A percentile compares a stretch with the other conserved stretches of the same genome.
These are phyloP conservation scores for Lactifluus subvellereus DNA, from an alignment of 768 basidiomycete genomes.

Conservation along the genomic window DNA sequence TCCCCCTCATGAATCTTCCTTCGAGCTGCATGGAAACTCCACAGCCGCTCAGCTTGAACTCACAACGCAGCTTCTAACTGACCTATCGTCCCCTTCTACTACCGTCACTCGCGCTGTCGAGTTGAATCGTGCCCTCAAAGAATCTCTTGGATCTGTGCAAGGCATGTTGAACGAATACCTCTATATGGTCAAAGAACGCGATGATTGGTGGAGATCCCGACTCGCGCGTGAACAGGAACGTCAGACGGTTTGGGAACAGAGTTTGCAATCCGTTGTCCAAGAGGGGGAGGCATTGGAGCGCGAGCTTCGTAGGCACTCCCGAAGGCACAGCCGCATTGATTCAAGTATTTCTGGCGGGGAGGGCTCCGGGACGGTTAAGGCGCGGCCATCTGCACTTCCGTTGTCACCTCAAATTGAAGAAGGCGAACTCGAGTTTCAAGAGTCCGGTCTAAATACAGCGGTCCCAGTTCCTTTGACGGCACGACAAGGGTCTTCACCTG, in stretches of 20 bases:
- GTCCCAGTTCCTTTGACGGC: not conserved
- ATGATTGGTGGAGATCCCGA: constrained; percentile 68
- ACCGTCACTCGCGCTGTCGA: constrained; percentile 29
- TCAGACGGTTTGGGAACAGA: constrained; percentile 83
- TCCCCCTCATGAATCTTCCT: constrained; percentile 54
- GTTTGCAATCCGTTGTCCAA: constrained; percentile 74
- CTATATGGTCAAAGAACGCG: constrained; percentile 67
- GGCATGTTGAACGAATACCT: constrained; percentile 61
- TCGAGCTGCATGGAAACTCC: constrained; percentile 66
- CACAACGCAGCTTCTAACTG: constrained; percentile 55
- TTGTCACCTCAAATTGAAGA: constrained; percentile 16
- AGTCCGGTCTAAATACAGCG: constrained; percentile 7
- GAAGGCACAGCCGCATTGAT: constrained; percentile 46
- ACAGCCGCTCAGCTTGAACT: constrained; percentile 74
- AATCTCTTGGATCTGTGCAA: constrained; percentile 53
- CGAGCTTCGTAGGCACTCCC: constrained; percentile 62
- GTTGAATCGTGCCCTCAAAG: constrained; percentile 49
- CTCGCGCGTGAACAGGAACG: constrained; percentile 59
- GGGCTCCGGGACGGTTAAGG: constrained; percentile 22
- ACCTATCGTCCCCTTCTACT: constrained; percentile 34
- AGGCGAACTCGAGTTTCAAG: constrained; percentile 4
- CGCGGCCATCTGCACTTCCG: constrained; percentile 21
- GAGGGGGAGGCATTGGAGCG: constrained; percentile 81
- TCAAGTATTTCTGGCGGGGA: constrained; percentile 28
- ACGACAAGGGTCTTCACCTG: constrained; percentile 1